A percentile compares a stretch with the other conserved stretches of the same genome.
phyloP scores from a whole-genome alignment of 495 filamentous ascomycete genomes.

The Pseudevernia furfuracea region DNA sequence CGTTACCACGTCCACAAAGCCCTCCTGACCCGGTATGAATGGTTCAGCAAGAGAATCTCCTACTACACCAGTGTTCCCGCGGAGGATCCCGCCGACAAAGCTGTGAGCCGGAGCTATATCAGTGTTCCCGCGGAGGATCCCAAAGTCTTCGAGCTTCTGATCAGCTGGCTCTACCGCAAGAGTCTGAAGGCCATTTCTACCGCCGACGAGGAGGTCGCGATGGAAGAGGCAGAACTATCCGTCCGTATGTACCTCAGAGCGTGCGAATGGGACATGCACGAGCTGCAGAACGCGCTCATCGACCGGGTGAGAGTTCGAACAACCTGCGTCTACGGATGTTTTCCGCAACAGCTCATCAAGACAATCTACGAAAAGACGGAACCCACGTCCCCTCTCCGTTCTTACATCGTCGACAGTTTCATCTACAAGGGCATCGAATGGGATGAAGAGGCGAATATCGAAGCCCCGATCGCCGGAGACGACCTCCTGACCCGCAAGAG shows the following conservation, averaged over 20 bases:
- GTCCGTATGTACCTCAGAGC: background rate
- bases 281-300: slow-evolving; percentile 13
- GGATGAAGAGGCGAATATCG: background rate
- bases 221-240: background rate
- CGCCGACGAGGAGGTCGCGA: background rate
- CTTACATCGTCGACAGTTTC: slow-evolving; percentile 14
- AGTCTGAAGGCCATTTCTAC: background rate
- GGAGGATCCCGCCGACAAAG: background rate
- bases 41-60: background rate
- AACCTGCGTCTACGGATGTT: background rate
- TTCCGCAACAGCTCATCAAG: background rate
- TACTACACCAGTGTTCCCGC: background rate
- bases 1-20: background rate
- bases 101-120: too few relatives aligned
- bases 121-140: background rate
- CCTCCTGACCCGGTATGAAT: background rate
- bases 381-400: background rate
- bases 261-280: background rate
- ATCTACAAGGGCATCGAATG: background rate
- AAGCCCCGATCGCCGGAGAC: too few relatives aligned
- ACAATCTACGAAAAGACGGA: background rate
- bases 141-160: background rate
- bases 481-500: background rate
- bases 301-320: background rate
- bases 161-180: slow-evolving; percentile 7